Evolutionary conservation across 768 basidiomycete genomes (phyloP), one percentile per base, ranked within the genome.

Genomic region (Calocybe gangraenosa): DNA sequence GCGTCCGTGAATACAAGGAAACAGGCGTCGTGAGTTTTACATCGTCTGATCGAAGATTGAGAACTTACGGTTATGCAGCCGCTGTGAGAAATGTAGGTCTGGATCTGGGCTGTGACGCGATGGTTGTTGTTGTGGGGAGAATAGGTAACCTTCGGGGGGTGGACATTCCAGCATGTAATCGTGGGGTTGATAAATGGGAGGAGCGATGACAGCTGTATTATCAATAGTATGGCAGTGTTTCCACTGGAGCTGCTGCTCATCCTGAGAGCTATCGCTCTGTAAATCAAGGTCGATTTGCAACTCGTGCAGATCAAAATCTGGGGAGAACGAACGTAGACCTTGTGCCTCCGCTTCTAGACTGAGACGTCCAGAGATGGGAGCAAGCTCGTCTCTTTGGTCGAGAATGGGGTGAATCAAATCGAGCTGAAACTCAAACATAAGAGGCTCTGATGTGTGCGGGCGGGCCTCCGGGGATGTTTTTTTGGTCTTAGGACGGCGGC

Each of bases 401-500:
- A 49, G 47, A 20, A 52, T 45, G 30, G 45, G 50, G 15, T 52
- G 57, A 7, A 58, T 58, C 4, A 71, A 44, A 19, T 70, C 69
- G 37, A 83, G 67, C 61, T 86, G 83, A 57, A 84, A 87, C 58
- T 86, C 82, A 52, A 84, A 76, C 39, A 81, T 66, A 34, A 74
- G 54, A 4, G 84, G 84, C 44, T 78, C 75, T 48, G 82, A 69
- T 1, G 77, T 76, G 40, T 86, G 67, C 0, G 85, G 78, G 0
- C 75, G 74, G 3, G 81, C 74, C 11, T 28, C 25, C 25, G 25
- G 25, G 25, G 11, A 28, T 42, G 78, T 75, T 42, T 74, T 71
- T 44, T 70, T 68, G 8, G 63, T 66, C 8, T 51, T 50, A 1
- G 58, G 52, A 5, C 68, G 68, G 37, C 71, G 70, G 31, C 71